These are phyloP conservation scores for Lentinus tigrinus DNA, from an alignment of 768 basidiomycete genomes.

Conservation along the genomic window DNA sequence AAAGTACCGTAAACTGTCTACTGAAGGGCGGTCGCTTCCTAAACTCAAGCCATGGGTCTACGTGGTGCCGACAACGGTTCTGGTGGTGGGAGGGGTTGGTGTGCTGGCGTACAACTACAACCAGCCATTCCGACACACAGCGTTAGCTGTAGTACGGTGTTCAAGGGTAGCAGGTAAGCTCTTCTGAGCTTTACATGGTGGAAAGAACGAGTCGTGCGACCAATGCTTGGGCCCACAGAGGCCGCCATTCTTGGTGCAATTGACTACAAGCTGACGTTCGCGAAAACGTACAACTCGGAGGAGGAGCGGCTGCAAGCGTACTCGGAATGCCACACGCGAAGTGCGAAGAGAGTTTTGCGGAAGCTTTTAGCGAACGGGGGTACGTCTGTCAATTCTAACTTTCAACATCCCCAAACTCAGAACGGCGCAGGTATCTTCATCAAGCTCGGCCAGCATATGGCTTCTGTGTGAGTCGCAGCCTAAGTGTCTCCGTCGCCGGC, in stretches of 20 bases:
- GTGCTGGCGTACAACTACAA: conserved; percentile 62
- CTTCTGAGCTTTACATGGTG: neutral
- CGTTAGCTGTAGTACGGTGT: conserved; percentile 75
- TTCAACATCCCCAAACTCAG: neutral
- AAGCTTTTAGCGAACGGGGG: conserved; percentile 91
- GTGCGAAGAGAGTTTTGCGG: conserved; percentile 72
- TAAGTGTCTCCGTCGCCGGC: neutral
- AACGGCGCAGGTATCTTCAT: conserved; percentile 67
- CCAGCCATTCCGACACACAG: conserved; percentile 72
- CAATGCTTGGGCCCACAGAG: conserved; percentile 32
- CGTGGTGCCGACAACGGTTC: conserved; percentile 15
- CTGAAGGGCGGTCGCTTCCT: neutral
- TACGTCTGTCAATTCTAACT: conserved; percentile 30
- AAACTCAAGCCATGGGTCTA: conserved; percentile 13
- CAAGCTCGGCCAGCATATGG: conserved; percentile 88
- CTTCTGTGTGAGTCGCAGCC: conserved; percentile 50
- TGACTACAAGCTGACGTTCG: conserved; percentile 73
- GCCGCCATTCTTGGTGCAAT: conserved; percentile 63
- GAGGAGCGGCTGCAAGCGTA: conserved; percentile 52
- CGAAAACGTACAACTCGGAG: conserved; percentile 47
- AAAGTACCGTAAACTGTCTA: neutral
- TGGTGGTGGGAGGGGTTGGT: conserved; percentile 32
- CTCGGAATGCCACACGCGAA: conserved; percentile 81
- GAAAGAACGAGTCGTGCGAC: neutral
- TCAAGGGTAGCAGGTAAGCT: conserved; percentile 69